Evolutionary conservation across 1,139 yeast genomes (phyloP).

Genomic region (Sugiyamaella novakii): DNA sequence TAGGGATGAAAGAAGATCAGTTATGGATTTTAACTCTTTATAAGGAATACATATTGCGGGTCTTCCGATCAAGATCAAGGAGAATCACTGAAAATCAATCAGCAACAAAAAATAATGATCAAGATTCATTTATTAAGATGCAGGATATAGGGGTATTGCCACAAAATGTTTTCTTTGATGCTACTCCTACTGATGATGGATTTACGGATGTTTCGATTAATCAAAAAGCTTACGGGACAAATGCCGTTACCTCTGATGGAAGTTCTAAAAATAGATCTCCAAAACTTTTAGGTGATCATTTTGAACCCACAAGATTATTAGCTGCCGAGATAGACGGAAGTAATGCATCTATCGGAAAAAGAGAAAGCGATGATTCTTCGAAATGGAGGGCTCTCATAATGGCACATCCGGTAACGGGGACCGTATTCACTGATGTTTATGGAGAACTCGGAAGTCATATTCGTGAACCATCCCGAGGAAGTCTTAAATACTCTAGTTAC

Average conservation of each 20-base stretch:
- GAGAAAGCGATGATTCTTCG: slow-evolving; percentile 7
- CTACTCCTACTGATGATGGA: slow-evolving; percentile 14
- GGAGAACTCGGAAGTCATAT: slow-evolving; percentile 32
- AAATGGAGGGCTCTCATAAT: slow-evolving; percentile 20
- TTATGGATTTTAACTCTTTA: slow-evolving; percentile 71
- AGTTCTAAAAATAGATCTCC: too few species aligned
- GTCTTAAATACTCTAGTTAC: slow-evolving; percentile 28
- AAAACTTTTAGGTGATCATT: neutral
- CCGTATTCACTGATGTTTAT: slow-evolving; percentile 35
- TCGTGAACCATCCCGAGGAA: neutral
- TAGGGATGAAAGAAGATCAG: slow-evolving; percentile 72
- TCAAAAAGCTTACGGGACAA: slow-evolving; percentile 33
- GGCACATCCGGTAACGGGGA: slow-evolving; percentile 33
- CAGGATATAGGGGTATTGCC: slow-evolving; percentile 52
- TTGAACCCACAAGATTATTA: slow-evolving; percentile 13
- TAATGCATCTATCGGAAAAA: neutral
- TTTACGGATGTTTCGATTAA: slow-evolving; percentile 11
- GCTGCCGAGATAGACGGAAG: slow-evolving; percentile 11
- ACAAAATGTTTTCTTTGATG: slow-evolving; percentile 66
- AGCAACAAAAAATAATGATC: slow-evolving; percentile 5
- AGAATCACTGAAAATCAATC: slow-evolving; percentile 23
- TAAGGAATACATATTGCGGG: slow-evolving; percentile 66
- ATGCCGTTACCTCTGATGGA: neutral
- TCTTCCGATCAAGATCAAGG: slow-evolving; percentile 47
- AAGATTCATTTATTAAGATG: slow-evolving; percentile 29